Conservation (phyloP, 75 land plant genomes). For the Pinus taeda region DNA sequence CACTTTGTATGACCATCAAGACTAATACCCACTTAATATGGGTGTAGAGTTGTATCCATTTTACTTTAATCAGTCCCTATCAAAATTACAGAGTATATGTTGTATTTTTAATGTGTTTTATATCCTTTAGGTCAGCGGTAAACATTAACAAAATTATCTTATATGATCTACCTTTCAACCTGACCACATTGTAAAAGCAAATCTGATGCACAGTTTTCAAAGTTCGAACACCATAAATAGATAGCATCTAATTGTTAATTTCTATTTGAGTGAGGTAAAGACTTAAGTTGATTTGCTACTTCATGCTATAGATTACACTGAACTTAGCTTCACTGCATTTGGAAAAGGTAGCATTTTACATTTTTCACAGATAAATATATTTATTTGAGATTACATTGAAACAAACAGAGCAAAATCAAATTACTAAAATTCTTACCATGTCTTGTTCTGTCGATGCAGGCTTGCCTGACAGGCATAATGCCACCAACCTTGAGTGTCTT, state of each 20-base stretch:
- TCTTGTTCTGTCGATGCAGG: constrained; percentile 69
- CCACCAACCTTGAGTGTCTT: constrained; percentile 81
- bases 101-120: too few species aligned
- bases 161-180: too few species aligned
- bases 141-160: too few species aligned
- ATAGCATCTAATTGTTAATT: not conserved
- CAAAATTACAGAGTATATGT: too few species aligned
- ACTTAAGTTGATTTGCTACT: not conserved
- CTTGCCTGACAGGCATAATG: constrained; percentile 79
- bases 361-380: not conserved
- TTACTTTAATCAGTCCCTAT: too few species aligned
- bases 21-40: too few species aligned
- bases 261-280: not conserved
- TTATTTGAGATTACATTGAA: not conserved
- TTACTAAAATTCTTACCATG: constrained; percentile 41
- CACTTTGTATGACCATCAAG: too few species aligned
- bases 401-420: not conserved
- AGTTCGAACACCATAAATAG: too few species aligned
- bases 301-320: not conserved
- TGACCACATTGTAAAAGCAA: too few species aligned
- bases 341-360: not conserved
- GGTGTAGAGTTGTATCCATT: too few species aligned
- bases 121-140: too few species aligned
- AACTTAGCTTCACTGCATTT: not conserved
- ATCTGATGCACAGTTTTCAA: too few species aligned